phyloP scores from a whole-genome alignment of 257 asterid genomes.

The Nicotiana paniculata region DNA sequence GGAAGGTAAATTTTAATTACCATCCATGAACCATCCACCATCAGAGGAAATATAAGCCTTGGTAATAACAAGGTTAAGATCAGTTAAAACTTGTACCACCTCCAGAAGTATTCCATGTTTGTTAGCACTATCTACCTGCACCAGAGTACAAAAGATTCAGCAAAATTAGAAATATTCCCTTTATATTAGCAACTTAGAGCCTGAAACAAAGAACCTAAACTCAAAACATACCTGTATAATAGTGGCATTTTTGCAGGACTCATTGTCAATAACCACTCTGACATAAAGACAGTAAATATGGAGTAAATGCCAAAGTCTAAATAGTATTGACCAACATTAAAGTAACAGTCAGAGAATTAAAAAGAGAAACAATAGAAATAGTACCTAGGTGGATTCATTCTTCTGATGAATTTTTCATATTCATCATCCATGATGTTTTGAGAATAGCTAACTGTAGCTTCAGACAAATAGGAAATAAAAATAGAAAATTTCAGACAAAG shows the following conservation, averaged over 20 bases:
- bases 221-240: slow-evolving; percentile 16
- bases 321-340: not conserved
- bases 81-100: slow-evolving; percentile 23
- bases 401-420: slow-evolving; percentile 24
- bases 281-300: slow-evolving; percentile 6
- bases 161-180: not conserved
- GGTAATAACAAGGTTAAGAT: slow-evolving; percentile 20
- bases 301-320: not conserved
- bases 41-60: slow-evolving; percentile 25
- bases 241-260: slow-evolving; percentile 23
- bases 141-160: not conserved
- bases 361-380: not conserved
- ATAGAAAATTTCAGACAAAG: not conserved
- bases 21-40: slow-evolving; percentile 33
- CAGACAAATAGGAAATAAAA: not conserved
- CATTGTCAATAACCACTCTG: slow-evolving; percentile 28
- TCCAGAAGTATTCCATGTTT: slow-evolving; percentile 25
- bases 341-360: too few relatives aligned
- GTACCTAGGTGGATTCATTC: slow-evolving; percentile 35
- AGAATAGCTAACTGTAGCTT: slow-evolving; percentile 14
- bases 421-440: slow-evolving; percentile 24
- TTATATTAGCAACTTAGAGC: not conserved
- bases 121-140: slow-evolving; percentile 28
- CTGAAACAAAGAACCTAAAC: slow-evolving; percentile 1
- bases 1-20: slow-evolving; percentile 4